phyloP scores from a whole-genome alignment of 2,329 filamentous ascomycete genomes.

The Conoideocrella luteorostrata region DNA sequence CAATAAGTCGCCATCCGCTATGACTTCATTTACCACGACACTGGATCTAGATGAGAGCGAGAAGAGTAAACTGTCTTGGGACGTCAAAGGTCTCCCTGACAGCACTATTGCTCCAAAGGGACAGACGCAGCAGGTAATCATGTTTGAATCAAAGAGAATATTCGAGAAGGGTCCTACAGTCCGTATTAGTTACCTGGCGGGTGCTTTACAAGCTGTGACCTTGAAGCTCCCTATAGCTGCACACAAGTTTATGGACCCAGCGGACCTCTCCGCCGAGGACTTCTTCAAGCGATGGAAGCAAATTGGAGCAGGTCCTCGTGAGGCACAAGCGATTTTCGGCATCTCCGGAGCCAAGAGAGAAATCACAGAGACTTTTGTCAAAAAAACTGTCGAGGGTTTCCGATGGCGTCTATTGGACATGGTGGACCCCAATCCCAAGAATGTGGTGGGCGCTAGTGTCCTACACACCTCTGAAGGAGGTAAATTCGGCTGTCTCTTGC shows the following conservation, averaged over 20 bases:
- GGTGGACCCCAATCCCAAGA: slow-evolving; percentile 89
- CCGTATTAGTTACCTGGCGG: slow-evolving; percentile 87
- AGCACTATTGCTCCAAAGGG: slow-evolving; percentile 66
- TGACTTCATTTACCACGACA: slow-evolving; percentile 91
- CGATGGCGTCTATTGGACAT: slow-evolving; percentile 79
- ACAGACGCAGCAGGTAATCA: slow-evolving; percentile 88
- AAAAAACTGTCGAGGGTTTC: slow-evolving; percentile 73
- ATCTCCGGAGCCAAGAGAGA: slow-evolving; percentile 49
- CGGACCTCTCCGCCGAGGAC: slow-evolving; percentile 79
- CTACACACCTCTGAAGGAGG: slow-evolving; percentile 74
- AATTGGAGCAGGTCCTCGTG: slow-evolving; percentile 81
- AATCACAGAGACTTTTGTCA: slow-evolving; percentile 65
- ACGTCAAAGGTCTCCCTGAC: slow-evolving; percentile 83
- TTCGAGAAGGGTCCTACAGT: slow-evolving; percentile 86
- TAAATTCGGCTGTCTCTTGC: slow-evolving; percentile 89
- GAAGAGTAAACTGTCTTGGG: slow-evolving; percentile 66
- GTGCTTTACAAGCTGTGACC: slow-evolving; percentile 85
- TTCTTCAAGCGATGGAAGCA: slow-evolving; percentile 99
- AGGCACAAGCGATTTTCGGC: slow-evolving; percentile 82
- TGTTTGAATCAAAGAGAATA: slow-evolving; percentile 80
- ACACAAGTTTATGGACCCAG: slow-evolving; percentile 96
- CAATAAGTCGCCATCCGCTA: slow-evolving; percentile 80
- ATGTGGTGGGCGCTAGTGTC: slow-evolving; percentile 87
- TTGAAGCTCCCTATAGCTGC: slow-evolving; percentile 81
- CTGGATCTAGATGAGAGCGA: slow-evolving; percentile 70